Evolutionary conservation across 2,329 filamentous ascomycete species (phyloP), one percentile per base, ranked within the genome.

Genomic region (Colletotrichum coccodes): DNA sequence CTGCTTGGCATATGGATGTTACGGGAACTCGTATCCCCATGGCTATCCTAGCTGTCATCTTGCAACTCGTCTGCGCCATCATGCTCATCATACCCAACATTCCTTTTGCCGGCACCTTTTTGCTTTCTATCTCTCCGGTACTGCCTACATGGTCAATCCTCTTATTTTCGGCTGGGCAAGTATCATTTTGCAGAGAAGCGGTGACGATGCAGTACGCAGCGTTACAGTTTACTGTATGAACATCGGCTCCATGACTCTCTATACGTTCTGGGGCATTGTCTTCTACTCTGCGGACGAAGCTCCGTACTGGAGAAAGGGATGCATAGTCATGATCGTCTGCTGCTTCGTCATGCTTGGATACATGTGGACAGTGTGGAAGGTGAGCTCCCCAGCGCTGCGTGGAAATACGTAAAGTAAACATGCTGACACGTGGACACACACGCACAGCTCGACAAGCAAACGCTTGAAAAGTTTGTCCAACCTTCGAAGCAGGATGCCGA

Each of bases 101-200:
- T 0, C 69, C 79, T 0, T 75, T 73, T 8, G 73, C 75, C 0
- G 78, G 73, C 0, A 71, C 60, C 4, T 65, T 40, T 76, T 76
- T 59, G 78, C 76, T 1, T 77, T 78, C 59, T 78, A 81, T 68
- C 70, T 81, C 14, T 76, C 78, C 14, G 80, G 79, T 1, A 79
- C 78, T 2, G 77, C 77, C 11, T 81, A 82, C 44, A 77, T 80
- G 40, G 79, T 81, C 23, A 79, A 82, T 9, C 80, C 79, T 0
- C 71, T 81, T 11, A 64, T 81, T 18, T 82, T 80, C 44, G 78
- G 76, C 1, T 82, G 80, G 80, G 79, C 80, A 0, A 83, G 77
- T 60, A 74, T 78, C 11, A 78, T 82, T 12, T 73, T 78, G 1
- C 75, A 78, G 58, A 74, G 80, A 3, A 71, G 70, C 4, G 79